phyloP scores from a whole-genome alignment of 345 rosid species.

The Theobroma cacao region DNA sequence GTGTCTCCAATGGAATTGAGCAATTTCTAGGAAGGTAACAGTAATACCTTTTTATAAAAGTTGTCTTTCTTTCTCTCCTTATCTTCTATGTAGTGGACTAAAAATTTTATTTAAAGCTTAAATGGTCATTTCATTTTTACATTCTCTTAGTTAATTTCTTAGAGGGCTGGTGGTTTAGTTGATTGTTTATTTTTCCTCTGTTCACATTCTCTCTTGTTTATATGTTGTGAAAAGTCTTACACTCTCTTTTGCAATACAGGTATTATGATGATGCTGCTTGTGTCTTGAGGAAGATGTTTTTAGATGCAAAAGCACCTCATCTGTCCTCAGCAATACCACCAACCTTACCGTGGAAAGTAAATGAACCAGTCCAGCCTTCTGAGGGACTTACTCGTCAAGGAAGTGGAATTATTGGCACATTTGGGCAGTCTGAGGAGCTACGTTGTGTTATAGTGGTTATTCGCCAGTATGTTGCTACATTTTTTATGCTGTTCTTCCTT shows the following conservation, averaged over 20 bases:
- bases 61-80: not conserved
- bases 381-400: constrained; percentile 97
- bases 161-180: not conserved
- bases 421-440: constrained; percentile 96
- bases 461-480: constrained; percentile 74
- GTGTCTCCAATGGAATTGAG: not conserved
- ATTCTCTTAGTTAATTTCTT: not conserved
- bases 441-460: constrained; percentile 95
- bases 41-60: not conserved
- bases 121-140: not conserved
- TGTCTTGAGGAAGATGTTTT: constrained; percentile 88
- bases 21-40: not conserved
- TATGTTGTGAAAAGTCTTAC: not conserved
- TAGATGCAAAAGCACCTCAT: constrained; percentile 99
- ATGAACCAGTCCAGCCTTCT: constrained; percentile 67
- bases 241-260: constrained; percentile 36
- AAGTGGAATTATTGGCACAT: constrained; percentile 90
- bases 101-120: not conserved
- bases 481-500: not conserved
- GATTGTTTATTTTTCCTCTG: not conserved
- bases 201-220: not conserved
- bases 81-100: not conserved
- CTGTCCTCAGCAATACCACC: constrained; percentile 93
- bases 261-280: constrained; percentile 99
- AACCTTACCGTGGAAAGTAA: constrained; percentile 86